A percentile compares a stretch with the other conserved stretches of the same genome.
Evolutionary conservation across 2,329 filamentous ascomycete genomes (phyloP).

Genomic region (Penicillium thymicola): DNA sequence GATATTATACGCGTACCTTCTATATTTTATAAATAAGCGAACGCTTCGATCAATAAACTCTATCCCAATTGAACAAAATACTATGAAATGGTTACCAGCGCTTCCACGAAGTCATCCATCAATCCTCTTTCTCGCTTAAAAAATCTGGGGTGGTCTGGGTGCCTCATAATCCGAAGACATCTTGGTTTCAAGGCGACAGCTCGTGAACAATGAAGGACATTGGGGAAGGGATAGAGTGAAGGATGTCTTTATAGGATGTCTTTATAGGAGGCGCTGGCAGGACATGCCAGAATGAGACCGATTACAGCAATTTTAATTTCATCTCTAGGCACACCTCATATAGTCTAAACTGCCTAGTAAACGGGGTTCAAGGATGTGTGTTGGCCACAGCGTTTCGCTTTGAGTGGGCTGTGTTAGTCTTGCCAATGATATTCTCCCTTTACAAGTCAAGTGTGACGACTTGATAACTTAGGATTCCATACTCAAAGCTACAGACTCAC

Average conservation of each 20-base stretch:
- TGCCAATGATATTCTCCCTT: too few species aligned
- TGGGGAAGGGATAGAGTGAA: background rate
- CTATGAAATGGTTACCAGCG: background rate
- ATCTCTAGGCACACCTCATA: too few species aligned
- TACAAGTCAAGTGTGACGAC: too few species aligned
- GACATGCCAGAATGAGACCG: background rate
- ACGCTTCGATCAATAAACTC: background rate
- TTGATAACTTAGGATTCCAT: too few species aligned
- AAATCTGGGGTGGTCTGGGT: background rate
- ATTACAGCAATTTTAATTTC: too few species aligned
- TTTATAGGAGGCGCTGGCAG: background rate
- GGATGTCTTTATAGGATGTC: background rate
- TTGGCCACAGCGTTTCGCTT: too few species aligned
- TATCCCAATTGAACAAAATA: background rate
- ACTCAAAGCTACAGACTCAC: too few species aligned
- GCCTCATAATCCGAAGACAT: background rate
- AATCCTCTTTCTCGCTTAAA: background rate
- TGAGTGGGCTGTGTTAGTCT: too few species aligned
- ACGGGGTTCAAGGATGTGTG: too few species aligned
- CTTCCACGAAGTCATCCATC: background rate
- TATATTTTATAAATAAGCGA: background rate
- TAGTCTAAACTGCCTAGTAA: too few species aligned
- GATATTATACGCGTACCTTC: too few species aligned
- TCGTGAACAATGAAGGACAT: too few species aligned
- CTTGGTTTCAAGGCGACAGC: fast-evolving